Conservation (phyloP, 2,329 filamentous ascomycete genomes). For the Colletotrichum sp. region DNA sequence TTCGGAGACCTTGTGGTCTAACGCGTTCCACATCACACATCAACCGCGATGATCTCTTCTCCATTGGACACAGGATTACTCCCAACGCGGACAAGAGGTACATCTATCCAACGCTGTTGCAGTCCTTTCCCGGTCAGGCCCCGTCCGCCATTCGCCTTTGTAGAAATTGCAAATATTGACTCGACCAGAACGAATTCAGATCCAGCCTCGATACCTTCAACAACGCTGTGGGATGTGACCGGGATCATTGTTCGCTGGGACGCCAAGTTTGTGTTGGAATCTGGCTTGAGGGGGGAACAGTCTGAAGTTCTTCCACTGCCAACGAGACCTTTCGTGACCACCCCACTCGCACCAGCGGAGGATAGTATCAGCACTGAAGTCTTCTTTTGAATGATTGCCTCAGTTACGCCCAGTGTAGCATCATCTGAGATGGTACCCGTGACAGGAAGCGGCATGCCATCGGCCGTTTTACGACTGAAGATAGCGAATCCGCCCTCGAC, state of each 20-base stretch:
- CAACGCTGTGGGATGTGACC: background rate
- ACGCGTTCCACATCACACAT: background rate
- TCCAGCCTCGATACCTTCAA: background rate
- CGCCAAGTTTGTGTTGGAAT: slow-evolving; percentile 31
- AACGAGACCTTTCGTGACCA: background rate
- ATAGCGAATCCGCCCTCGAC: slow-evolving; percentile 29
- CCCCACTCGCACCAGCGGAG: background rate
- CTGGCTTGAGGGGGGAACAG: slow-evolving; percentile 24
- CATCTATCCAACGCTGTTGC: background rate
- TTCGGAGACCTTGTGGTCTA: background rate
- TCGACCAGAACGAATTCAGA: background rate
- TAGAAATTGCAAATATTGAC: slow-evolving; percentile 13
- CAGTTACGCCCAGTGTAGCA: background rate
- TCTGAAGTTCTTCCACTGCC: background rate
- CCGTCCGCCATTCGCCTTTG: background rate
- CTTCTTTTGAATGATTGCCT: background rate
- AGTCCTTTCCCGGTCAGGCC: background rate
- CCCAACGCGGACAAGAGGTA: background rate
- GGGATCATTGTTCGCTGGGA: slow-evolving; percentile 26
- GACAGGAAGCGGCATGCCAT: background rate
- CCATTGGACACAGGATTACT: background rate
- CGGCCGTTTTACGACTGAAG: background rate
- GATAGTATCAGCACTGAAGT: background rate
- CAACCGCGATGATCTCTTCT: background rate
- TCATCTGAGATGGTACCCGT: background rate